A percentile compares a stretch with the other conserved stretches of the same genome.
Conservation (phyloP, 441 rosid species). For the Gossypium lobatum region DNA sequence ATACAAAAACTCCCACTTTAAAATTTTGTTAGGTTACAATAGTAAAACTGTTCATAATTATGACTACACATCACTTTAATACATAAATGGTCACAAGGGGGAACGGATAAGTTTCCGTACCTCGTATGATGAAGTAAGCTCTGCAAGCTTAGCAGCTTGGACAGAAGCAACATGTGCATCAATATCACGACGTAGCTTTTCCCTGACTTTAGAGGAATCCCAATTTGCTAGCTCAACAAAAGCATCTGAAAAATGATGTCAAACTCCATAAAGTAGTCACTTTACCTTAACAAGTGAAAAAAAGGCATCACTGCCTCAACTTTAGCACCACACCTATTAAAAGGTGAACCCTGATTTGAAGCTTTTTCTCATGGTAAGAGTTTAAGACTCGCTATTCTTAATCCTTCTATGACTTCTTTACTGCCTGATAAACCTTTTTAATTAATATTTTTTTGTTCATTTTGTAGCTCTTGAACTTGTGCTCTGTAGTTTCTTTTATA, state of each 20-base stretch:
- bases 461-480: not conserved
- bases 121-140: constrained; percentile 58
- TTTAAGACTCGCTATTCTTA: not conserved
- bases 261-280: not conserved
- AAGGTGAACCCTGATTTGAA: too few species aligned
- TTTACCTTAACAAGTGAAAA: not conserved
- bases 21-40: not conserved
- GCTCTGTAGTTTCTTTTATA: not conserved
- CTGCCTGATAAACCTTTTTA: not conserved
- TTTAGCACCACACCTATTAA: not conserved
- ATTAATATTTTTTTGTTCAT: not conserved
- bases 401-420: not conserved
- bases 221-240: constrained; percentile 76
- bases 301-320: not conserved
- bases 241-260: constrained; percentile 46
- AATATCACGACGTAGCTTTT: constrained; percentile 63
- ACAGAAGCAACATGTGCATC: constrained; percentile 77
- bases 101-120: constrained; percentile 28
- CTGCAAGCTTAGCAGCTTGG: constrained; percentile 69
- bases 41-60: not conserved
- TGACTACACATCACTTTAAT: not conserved
- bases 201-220: constrained; percentile 69
- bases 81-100: not conserved
- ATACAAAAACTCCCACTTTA: too few species aligned
- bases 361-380: not conserved